Evolutionary conservation across 2,329 filamentous ascomycete genomes (phyloP).

Genomic region (Sarocladium brachiariae): DNA sequence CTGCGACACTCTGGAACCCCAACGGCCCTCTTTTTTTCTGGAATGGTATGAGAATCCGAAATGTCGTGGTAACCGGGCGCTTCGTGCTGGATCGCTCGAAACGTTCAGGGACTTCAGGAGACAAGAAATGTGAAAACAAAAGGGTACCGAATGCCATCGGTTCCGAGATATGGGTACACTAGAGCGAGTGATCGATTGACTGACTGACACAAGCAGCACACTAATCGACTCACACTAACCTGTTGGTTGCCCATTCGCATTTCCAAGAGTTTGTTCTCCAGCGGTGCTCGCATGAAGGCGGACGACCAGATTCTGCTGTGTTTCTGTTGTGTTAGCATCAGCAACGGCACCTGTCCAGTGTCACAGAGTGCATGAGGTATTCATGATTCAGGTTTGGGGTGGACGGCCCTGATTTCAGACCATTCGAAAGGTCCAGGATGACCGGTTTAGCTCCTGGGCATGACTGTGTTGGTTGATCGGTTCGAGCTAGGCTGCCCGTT

Average conservation of each 20-base stretch:
- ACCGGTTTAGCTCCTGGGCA: slow-evolving; percentile 7
- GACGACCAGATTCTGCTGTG: too few species aligned
- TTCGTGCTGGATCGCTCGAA: too few species aligned
- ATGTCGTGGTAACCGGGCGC: too few species aligned
- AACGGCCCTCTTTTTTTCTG: background rate
- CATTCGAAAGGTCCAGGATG: background rate
- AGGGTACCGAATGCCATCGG: too few species aligned
- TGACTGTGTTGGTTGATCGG: background rate
- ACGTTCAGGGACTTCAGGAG: background rate
- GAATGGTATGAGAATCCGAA: background rate
- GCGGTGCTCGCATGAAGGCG: too few species aligned
- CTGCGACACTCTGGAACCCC: slow-evolving; percentile 1
- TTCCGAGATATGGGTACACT: too few species aligned
- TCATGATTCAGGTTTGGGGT: background rate
- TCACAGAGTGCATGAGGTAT: background rate
- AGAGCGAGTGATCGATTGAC: too few species aligned
- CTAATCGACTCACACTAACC: too few species aligned
- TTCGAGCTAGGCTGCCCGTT: background rate
- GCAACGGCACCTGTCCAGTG: slow-evolving; percentile 9
- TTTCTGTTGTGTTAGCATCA: slow-evolving; percentile 14
- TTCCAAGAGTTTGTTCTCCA: too few species aligned
- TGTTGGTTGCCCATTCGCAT: too few species aligned
- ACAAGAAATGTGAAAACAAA: too few species aligned
- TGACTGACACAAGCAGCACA: too few species aligned
- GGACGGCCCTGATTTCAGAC: background rate